phyloP scores from a whole-genome alignment of 2,329 filamentous ascomycete species.

The Intubia oerlemansii region DNA sequence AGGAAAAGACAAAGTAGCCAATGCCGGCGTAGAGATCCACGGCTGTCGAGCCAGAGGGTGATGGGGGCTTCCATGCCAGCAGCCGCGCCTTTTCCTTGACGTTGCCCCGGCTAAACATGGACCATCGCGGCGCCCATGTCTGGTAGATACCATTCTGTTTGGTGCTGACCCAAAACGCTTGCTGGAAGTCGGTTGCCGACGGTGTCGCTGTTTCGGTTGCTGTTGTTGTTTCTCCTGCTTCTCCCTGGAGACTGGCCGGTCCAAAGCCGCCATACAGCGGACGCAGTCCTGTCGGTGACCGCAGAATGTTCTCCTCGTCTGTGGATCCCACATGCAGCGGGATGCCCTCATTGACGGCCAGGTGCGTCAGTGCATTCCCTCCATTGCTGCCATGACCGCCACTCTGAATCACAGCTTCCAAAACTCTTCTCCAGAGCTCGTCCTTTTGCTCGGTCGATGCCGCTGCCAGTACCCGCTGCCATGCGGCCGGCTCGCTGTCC shows the following conservation, averaged over 20 bases:
- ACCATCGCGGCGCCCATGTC: conserved; percentile 72
- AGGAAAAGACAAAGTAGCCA: conserved; percentile 82
- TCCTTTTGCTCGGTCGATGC: conserved; percentile 10
- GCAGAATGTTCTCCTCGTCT: conserved; percentile 40
- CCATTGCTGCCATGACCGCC: too few species aligned
- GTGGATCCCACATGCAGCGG: conserved; percentile 18
- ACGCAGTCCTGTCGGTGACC: conserved; percentile 48
- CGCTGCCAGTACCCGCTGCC: conserved; percentile 16
- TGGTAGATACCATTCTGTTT: conserved; percentile 65
- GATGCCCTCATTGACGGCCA: conserved; percentile 41
- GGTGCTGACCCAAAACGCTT: conserved; percentile 59
- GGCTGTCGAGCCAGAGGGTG: conserved; percentile 17
- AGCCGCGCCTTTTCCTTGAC: conserved; percentile 71
- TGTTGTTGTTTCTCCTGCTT: too few species aligned
- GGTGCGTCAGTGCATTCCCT: conserved; percentile 36
- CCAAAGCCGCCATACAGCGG: conserved; percentile 62
- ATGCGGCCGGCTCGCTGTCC: conserved; percentile 12
- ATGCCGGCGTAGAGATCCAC: conserved; percentile 85
- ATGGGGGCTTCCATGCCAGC: conserved; percentile 25
- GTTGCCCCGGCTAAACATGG: conserved; percentile 89
- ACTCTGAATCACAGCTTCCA: too few species aligned
- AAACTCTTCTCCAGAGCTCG: conserved; percentile 26
- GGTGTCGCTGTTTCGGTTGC: conserved; percentile 1
- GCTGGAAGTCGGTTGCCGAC: conserved; percentile 31
- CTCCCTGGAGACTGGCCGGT: conserved; percentile 16